Evolutionary conservation across 75 land plant genomes (phyloP), one percentile per base, ranked within the genome.

Genomic region (Pseudotsuga menziesii): DNA sequence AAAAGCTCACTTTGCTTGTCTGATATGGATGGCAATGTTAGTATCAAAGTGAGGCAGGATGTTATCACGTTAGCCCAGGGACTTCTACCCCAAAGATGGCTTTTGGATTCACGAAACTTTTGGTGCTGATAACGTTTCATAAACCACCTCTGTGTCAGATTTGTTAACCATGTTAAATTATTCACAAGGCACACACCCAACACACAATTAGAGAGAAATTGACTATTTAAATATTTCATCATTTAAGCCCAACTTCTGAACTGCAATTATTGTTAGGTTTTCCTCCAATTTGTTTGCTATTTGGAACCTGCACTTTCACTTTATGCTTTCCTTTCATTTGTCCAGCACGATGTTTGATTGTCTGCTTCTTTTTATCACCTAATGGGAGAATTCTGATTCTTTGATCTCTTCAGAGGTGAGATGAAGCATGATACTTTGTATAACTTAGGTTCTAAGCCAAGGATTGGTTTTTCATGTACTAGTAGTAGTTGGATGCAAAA

Each of bases 341-440:
- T 36, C 22, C 71, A 35, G 41, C 44, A 67, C 11, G 52, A 48
- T 48, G 52, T 48, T 48, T 48, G 52, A 48, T 8, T 48, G 11
- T 48, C 48, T 1, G 19, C 8, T 36, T 67, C 44, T 39, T 8
- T 19, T 67, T 39, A 32, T 67, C 3, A 39, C 39, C 17, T 19
- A 41, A 67, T 67, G 11, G 11, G 22, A 67, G 44, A 22, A 67
- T 67, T 67, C 44, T 39, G n/a, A 17, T 39, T 67, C 36, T 67
- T 9, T 13, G 20, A 36, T 20, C 44, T 5, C 36, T 67, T 67
- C 8, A 7, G 71, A 67, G 71, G 44, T 67, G 20, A 66, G 70
- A 66, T 66, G 44, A 66, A 66, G 44, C 22, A 36, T 66, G 70
- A 36, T 39, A 66, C 70, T 16, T 66, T 66, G 16, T 48, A 36